Conservation (phyloP, 352 stramenopile genomes). For the Phytophthora brassicae region DNA sequence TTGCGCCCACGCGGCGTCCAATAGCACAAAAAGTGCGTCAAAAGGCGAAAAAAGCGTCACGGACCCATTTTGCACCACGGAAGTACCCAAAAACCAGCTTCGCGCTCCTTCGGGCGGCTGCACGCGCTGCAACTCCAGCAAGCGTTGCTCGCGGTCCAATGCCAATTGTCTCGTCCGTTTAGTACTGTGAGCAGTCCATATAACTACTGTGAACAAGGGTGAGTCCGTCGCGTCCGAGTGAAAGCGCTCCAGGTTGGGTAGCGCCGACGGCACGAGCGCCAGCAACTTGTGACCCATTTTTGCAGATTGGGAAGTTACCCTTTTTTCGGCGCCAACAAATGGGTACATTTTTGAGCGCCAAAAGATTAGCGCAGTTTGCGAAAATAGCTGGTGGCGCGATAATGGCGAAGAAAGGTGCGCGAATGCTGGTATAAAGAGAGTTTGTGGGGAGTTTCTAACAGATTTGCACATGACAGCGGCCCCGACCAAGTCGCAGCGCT, state of each 20-base stretch:
- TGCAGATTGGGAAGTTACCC: neutral
- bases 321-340: slow-evolving; percentile 24
- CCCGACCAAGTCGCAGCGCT: slow-evolving; percentile 48
- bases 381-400: neutral
- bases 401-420: slow-evolving; percentile 41
- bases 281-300: slow-evolving; percentile 53
- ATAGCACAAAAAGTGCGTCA: slow-evolving; percentile 73
- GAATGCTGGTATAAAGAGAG: too few relatives aligned
- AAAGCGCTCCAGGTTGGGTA: slow-evolving; percentile 63
- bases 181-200: slow-evolving; percentile 41
- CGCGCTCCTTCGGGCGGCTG: slow-evolving; percentile 45
- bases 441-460: too few relatives aligned
- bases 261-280: slow-evolving; percentile 44
- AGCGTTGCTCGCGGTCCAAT: slow-evolving; percentile 31
- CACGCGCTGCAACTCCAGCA: slow-evolving; percentile 72
- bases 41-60: slow-evolving; percentile 65
- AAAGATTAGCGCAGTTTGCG: slow-evolving; percentile 7
- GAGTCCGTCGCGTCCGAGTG: slow-evolving; percentile 58
- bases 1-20: slow-evolving; percentile 54
- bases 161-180: slow-evolving; percentile 59
- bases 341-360: slow-evolving; percentile 9
- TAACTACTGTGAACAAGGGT: slow-evolving; percentile 50
- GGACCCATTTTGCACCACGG: slow-evolving; percentile 66
- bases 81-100: slow-evolving; percentile 81
- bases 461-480: slow-evolving; percentile 12